Percentiles rank a stretch among this genome's conserved stretches.
Conservation (phyloP, 108 stramenopile species). For the Nitzschia sp. region DNA sequence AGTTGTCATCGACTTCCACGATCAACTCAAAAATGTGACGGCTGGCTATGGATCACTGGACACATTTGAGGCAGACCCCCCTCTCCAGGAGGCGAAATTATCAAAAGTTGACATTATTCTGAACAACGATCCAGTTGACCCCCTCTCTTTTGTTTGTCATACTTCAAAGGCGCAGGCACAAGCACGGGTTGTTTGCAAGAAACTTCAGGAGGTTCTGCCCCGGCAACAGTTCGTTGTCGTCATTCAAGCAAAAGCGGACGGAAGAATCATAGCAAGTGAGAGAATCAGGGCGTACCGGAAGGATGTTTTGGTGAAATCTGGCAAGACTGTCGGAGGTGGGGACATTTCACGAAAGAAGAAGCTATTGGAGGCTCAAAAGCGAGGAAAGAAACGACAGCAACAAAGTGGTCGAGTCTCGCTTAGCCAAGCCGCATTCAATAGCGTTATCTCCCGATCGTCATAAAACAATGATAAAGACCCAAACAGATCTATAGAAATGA, state of each 20-base stretch:
- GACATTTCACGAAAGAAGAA: constrained; percentile 98
- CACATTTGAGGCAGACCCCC: constrained; percentile 69
- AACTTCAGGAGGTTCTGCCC: constrained; percentile 90
- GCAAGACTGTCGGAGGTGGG: constrained; percentile 96
- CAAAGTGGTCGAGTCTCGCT: constrained; percentile 90
- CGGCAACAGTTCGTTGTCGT: constrained; percentile 97
- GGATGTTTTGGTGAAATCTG: constrained; percentile 93
- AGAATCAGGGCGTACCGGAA: constrained; percentile 93
- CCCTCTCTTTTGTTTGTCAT: constrained; percentile 93
- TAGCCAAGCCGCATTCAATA: constrained; percentile 96
- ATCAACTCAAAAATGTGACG: constrained; percentile 76
- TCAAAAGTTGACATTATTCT: constrained; percentile 94
- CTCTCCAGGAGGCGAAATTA: constrained; percentile 71
- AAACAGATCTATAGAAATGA: too few species aligned
- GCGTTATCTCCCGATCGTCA: constrained; percentile 57
- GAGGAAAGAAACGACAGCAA: constrained; percentile 97
- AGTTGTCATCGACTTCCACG: constrained; percentile 77
- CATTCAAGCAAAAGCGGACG: constrained; percentile 95
- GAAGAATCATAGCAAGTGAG: constrained; percentile 80
- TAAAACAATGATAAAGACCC: not conserved
- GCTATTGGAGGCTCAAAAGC: constrained; percentile 97
- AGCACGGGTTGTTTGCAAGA: constrained; percentile 84
- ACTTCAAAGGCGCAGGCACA: constrained; percentile 69
- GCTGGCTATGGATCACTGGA: constrained; percentile 83
- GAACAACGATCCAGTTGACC: constrained; percentile 91